A percentile compares a stretch with the other conserved stretches of the same genome.
Conservation (phyloP, 805 yeast genomes). For the Ogataea chonburiensis region DNA sequence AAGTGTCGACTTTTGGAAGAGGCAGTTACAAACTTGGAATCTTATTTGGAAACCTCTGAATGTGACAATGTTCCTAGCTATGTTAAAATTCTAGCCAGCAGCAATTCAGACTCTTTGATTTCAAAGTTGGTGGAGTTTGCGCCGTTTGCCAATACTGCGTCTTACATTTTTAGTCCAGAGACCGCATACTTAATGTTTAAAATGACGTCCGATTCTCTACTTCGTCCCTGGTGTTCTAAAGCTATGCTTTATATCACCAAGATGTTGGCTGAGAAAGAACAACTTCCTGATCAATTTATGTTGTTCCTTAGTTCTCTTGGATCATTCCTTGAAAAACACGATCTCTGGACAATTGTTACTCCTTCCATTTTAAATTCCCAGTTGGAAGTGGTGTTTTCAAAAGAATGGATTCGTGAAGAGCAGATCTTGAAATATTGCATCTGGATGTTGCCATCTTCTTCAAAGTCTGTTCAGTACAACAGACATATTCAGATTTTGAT, state of each 20-base stretch:
- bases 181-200: slow-evolving; percentile 20
- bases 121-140: slow-evolving; percentile 20
- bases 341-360: slow-evolving; percentile 44
- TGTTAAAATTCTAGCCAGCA: slow-evolving; percentile 2
- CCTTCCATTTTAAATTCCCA: slow-evolving; percentile 55
- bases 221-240: slow-evolving; percentile 54
- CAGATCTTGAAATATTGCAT: slow-evolving; percentile 46
- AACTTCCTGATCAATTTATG: slow-evolving; percentile 30
- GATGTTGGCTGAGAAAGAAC: slow-evolving; percentile 50
- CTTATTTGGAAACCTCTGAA: slow-evolving; percentile 2
- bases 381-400: slow-evolving; percentile 55
- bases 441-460: slow-evolving; percentile 39
- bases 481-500: slow-evolving; percentile 64
- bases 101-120: slow-evolving; percentile 2
- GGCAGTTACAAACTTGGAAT: slow-evolving; percentile 1
- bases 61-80: slow-evolving; percentile 1
- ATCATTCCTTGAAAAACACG: slow-evolving; percentile 28
- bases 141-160: slow-evolving; percentile 35
- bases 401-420: slow-evolving; percentile 44
- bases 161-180: slow-evolving; percentile 28
- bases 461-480: slow-evolving; percentile 40
- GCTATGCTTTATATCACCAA: slow-evolving; percentile 61
- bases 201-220: slow-evolving; percentile 19
- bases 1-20: not conserved
- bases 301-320: slow-evolving; percentile 35